Base-by-base conservation (phyloP, 1,284 basidiomycete genomes). In the Pterula multifida region DNA sequence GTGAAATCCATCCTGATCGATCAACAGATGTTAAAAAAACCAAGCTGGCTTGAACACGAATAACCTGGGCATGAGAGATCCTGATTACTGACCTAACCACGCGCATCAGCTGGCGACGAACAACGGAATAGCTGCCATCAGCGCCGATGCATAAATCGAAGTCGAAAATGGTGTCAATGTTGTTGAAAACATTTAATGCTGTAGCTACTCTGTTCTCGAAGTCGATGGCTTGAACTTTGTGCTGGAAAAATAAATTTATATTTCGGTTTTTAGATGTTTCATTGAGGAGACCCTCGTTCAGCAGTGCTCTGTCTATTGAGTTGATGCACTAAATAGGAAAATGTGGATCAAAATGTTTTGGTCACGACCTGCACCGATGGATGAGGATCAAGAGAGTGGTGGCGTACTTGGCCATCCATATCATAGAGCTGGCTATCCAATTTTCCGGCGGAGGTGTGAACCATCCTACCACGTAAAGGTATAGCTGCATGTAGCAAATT, bases 381-480 rank as follows among this genome's bases (percentile, higher is more conserved):
- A 55, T 45, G 52, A 48, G 47, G 49, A 59, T 53, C 53, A 51
- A 55, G 52, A 54, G 52, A 52, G 53, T 49, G 52, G 57, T 49
- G 52, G 58, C 79, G 61, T 60, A 85, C 88, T 79, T 91, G 87
- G 59, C 88, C 88, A 61, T 88, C 73, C 57, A 76, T 84, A 67
- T 95, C 90, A 68, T 97, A 97, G 45, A 73, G 67, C 69, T 95
- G 93, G 58, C 87, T 89, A 60, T 89, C 76, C 55, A 78, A 71
- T 56, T 71, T 73, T 51, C 89, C 87, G 57, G 78, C 69, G 51
- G 66, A 60, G 62, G 81, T 79, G 69, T 98, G 95, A 56, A 98
- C 93, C 91, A 98, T 96, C 49, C 96, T 76, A 26, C 89, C 92
- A 55, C 78, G 81, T 92, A 98, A 96, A 55, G 94, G 93, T 65